Evolutionary conservation across 148 eudicot genomes (phyloP), one percentile per base, ranked within the genome.

Genomic region (Drosera capensis): DNA sequence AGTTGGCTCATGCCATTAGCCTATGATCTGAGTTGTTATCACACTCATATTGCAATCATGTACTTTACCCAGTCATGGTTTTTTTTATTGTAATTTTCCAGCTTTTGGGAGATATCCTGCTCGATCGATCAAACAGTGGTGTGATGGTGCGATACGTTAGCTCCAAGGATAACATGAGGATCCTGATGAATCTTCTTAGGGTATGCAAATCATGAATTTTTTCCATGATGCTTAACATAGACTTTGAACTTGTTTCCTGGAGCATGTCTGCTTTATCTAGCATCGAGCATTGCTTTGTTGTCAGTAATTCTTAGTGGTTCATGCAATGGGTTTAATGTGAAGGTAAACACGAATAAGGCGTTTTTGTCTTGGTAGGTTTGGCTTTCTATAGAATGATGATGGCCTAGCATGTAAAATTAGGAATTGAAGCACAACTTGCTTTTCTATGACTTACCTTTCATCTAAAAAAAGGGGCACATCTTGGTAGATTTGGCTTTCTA

Each of bases 181-280:
- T 82, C 40, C 75, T 87, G 37, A 87, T 87, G 96, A 72, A 79
- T 71, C 94, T 77, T 23, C 94, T 87, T 47, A 74, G 90, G 51
- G 96, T 87, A 80, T 45, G 71, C 14, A 3, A 25, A 6, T 39
- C 17, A 39, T 39, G 40, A 12, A 8, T 15, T 3, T 5, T 15
- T 9, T 15, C 15, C n/a, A 0, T 37, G 4, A 8, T 51, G 29
- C 9, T 29, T 51, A 23, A 36, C 17, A 2, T 39, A 13, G 17
- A n/a, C 5, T 39, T 4, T 14, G 7, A 39, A 12, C 17, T 1
- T 2, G 1, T 14, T n/a, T 3, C 14, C 17, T 1, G 5, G 15
- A 39, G 3, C 40, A 39, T 1, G 17, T 14, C 43, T 20, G 5
- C 1, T 1, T 17, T 14, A 14, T 12, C 31, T 28, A 13, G 15